Base-by-base conservation (phyloP, 2,329 filamentous ascomycete species). In the Exophiala phaeomuriformis region DNA sequence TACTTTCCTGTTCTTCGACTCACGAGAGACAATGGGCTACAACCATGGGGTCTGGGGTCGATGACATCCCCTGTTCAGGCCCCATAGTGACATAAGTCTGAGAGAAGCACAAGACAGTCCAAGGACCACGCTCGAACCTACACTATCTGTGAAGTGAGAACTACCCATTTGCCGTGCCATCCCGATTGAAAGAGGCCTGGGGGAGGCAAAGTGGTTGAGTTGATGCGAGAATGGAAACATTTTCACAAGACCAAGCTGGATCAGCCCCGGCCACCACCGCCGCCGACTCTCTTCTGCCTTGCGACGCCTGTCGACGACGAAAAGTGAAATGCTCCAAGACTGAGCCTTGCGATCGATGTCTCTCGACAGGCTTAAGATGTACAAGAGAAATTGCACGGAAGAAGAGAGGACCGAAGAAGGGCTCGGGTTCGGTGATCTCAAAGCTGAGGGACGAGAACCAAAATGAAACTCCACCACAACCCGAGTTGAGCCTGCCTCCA, bases 401-500 rank as follows among this genome's bases (percentile, higher is more conserved):
- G 53, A 63, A 62, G 49, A 53, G 60, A 53, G 60, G 61, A 28
- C 61, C 61, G 12, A 63, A 63, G 54, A 63, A 62, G 45, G 61
- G 61, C 31, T 62, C 61, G 40, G 61, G 61, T n/a, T 62, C 60
- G 5, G 60, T 63, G 29, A 62, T 63, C 37, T 60, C 61, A 31
- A 61, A 59, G 51, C 52, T 63, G 46, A 53, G 61, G 35, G 61
- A 62, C 51, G 61, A 63, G 46, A 53, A 46, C 32, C 55, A 56
- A 12, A 49, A 59, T 19, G 19, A 8, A 44, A 43, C 4, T 43
- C 55, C 10, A 27, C 35, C 47, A 6, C 57, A 62, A 19, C 19
- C 19, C 44, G 61, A 61, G 36, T 36, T 46, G n/a, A 52, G 42
- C 39, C 51, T 63, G 4, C 61, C 61, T n/a, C 44, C 58, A 28